These are phyloP conservation scores for Blastobotrys serpentis DNA, from an alignment of 1,139 yeast species.

Conservation along the genomic window DNA sequence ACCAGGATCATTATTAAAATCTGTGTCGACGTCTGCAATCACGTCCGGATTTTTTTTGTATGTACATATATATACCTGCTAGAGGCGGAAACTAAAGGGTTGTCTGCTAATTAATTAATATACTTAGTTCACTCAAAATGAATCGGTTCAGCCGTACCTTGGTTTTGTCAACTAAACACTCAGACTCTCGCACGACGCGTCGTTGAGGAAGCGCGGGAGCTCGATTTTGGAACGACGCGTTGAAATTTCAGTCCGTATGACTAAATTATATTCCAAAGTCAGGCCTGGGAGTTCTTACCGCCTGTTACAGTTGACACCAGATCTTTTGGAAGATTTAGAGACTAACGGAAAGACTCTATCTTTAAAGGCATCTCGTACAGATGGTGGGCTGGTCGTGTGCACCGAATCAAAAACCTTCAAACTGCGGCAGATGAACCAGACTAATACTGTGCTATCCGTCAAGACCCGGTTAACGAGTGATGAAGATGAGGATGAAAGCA, in stretches of 20 bases:
- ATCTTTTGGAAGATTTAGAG: constrained; percentile 48
- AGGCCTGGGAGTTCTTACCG: constrained; percentile 45
- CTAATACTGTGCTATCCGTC: constrained; percentile 69
- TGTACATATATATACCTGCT: too few species aligned
- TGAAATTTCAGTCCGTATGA: constrained; percentile 19
- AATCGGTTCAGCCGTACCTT: too few species aligned
- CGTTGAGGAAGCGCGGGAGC: constrained; percentile 1
- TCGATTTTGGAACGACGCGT: neutral
- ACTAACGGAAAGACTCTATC: constrained; percentile 32
- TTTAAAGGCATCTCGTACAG: constrained; percentile 48
- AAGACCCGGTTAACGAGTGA: constrained; percentile 34
- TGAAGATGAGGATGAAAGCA: constrained; percentile 21
- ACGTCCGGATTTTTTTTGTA: too few species aligned
- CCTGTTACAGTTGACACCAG: constrained; percentile 60
- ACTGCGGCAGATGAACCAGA: constrained; percentile 78
- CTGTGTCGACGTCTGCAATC: too few species aligned
- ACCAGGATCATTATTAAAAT: too few species aligned
- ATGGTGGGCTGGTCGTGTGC: constrained; percentile 59
- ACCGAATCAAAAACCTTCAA: constrained; percentile 59
- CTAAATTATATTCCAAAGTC: constrained; percentile 30
- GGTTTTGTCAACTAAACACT: too few species aligned
- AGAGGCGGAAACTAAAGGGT: too few species aligned
- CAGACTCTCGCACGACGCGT: neutral
- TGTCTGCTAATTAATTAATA: too few species aligned
- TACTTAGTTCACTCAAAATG: too few species aligned